Evolutionary conservation across 768 basidiomycete genomes (phyloP).

Genomic region (Tulasnella sp.): DNA sequence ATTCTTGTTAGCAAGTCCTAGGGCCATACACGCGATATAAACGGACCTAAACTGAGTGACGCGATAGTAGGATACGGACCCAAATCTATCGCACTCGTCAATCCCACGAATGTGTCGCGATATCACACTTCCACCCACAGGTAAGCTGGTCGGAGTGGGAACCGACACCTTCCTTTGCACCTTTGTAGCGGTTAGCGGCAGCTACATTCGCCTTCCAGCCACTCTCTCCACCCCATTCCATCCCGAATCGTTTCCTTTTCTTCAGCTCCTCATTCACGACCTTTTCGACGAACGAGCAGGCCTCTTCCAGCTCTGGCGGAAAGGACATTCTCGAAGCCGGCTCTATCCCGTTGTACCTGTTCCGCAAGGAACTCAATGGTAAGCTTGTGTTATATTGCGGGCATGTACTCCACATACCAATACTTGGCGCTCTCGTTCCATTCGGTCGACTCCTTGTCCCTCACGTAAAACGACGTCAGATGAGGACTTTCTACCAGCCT

Average conservation of each 20-base stretch:
- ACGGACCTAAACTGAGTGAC: slow-evolving; percentile 62
- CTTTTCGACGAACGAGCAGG: slow-evolving; percentile 57
- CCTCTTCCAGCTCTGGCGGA: slow-evolving; percentile 64
- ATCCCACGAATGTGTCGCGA: not conserved
- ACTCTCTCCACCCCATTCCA: slow-evolving; percentile 51
- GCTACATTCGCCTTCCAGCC: slow-evolving; percentile 76
- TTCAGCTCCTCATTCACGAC: slow-evolving; percentile 62
- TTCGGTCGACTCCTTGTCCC: slow-evolving; percentile 31
- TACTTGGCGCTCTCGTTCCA: slow-evolving; percentile 68
- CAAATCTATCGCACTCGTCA: slow-evolving; percentile 41
- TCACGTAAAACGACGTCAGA: slow-evolving; percentile 64
- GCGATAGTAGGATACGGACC: slow-evolving; percentile 82
- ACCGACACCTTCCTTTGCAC: slow-evolving; percentile 71
- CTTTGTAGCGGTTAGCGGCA: slow-evolving; percentile 72
- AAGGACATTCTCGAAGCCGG: slow-evolving; percentile 49
- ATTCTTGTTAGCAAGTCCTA: not conserved
- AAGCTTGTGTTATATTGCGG: not conserved
- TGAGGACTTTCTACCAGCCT: slow-evolving; percentile 75
- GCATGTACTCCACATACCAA: slow-evolving; percentile 38
- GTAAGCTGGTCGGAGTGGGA: slow-evolving; percentile 52
- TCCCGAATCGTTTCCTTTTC: slow-evolving; percentile 46
- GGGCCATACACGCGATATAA: slow-evolving; percentile 17
- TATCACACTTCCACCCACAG: not conserved
- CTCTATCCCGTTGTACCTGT: slow-evolving; percentile 69
- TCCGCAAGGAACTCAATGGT: not conserved